These are phyloP conservation scores for Brassica carinata DNA, from an alignment of 345 rosid genomes.

Conservation along the genomic window DNA sequence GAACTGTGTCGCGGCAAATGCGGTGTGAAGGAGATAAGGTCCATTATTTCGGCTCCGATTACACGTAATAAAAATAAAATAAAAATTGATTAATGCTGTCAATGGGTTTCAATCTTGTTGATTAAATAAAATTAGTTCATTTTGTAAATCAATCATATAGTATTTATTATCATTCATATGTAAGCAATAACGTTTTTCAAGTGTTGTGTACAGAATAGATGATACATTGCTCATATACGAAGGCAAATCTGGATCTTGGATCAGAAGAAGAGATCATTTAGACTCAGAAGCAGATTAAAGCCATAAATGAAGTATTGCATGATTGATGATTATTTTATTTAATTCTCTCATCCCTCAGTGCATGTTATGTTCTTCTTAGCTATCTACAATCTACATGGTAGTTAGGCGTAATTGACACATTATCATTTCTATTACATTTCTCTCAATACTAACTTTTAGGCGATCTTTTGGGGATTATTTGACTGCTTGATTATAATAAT, in stretches of 20 bases:
- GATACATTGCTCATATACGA: slow-evolving; percentile 16
- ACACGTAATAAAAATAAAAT: background rate
- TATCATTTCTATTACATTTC: background rate
- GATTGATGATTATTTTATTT: background rate
- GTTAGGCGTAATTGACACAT: background rate
- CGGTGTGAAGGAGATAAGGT: background rate
- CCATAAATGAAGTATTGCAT: slow-evolving; percentile 10
- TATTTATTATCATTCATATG: background rate
- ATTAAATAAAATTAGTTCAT: background rate
- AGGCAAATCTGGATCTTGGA: slow-evolving; percentile 25
- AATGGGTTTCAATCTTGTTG: background rate
- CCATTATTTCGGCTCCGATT: slow-evolving; percentile 3
- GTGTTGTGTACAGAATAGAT: background rate
- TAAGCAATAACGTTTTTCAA: background rate
- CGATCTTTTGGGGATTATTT: background rate
- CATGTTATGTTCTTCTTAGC: slow-evolving; percentile 6
- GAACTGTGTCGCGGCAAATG: slow-evolving; percentile 9
- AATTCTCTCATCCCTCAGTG: background rate
- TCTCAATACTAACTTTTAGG: slow-evolving; percentile 9
- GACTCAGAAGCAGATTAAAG: slow-evolving; percentile 8
- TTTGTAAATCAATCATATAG: background rate
- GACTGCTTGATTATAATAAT: background rate
- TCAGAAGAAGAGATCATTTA: slow-evolving; percentile 14
- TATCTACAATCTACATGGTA: slow-evolving; percentile 1
- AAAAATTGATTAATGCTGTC: background rate